Conservation (phyloP, 2,329 filamentous ascomycete genomes). For the Pseudogymnoascus sp. region DNA sequence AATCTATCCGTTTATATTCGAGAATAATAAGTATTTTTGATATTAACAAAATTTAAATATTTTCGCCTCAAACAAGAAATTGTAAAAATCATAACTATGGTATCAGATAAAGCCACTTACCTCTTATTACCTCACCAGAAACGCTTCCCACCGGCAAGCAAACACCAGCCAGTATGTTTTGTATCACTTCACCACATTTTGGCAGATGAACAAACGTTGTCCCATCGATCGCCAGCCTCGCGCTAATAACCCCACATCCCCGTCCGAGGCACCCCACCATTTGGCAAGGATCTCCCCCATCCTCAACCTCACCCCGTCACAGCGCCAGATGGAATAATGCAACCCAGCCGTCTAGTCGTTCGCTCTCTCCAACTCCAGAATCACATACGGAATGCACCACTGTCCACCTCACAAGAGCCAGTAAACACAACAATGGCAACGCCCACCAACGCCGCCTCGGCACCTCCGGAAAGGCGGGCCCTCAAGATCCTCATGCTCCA, state of each 20-base stretch:
- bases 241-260: background rate
- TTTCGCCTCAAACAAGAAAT: no score
- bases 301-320: background rate
- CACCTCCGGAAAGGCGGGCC: constrained; percentile 11
- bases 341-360: background rate
- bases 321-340: background rate
- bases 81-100: no score
- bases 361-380: constrained; percentile 7
- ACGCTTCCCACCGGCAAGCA: no score
- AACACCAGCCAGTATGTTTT: no score
- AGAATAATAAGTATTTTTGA: no score
- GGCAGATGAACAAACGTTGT: background rate
- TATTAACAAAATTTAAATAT: no score
- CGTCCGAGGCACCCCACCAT: background rate
- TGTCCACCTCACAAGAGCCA: background rate
- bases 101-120: no score
- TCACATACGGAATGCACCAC: background rate
- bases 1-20: no score
- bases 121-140: no score
- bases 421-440: constrained; percentile 6
- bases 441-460: background rate
- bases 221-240: background rate
- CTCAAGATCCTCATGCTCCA: constrained; percentile 73
- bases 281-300: background rate
- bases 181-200: background rate